These are phyloP conservation scores for Passiflora organensis DNA, from an alignment of 345 rosid genomes.

Conservation along the genomic window DNA sequence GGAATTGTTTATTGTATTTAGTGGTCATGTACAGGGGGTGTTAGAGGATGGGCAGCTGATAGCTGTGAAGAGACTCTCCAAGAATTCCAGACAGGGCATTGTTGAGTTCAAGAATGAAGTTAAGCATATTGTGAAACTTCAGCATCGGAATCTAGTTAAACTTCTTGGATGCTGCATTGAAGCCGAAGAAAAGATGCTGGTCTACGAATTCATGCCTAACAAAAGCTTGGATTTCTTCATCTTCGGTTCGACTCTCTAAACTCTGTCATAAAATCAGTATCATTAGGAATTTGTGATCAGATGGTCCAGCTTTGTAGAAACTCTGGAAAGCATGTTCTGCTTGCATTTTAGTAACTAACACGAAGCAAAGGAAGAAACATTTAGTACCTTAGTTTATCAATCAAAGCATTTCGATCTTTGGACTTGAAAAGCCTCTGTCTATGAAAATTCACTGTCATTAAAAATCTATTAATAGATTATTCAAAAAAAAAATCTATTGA, in stretches of 20 bases:
- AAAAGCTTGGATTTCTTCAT: conserved; percentile 27
- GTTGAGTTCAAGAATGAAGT: conserved; percentile 29
- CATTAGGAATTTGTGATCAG: background rate
- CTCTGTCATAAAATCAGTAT: too few species aligned
- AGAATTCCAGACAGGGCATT: conserved; percentile 23
- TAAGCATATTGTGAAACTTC: conserved; percentile 23
- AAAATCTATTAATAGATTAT: too few species aligned
- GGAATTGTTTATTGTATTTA: background rate
- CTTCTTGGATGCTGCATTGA: conserved; percentile 30
- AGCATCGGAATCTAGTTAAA: conserved; percentile 28
- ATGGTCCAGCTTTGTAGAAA: background rate
- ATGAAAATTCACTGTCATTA: too few species aligned
- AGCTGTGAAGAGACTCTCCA: conserved; percentile 29
- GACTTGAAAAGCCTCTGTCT: too few species aligned
- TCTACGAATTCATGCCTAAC: conserved; percentile 29
- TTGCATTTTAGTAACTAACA: background rate
- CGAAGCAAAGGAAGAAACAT: too few species aligned
- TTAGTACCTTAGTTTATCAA: too few species aligned
- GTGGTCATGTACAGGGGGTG: conserved; percentile 17
- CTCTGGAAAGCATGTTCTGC: too few species aligned
- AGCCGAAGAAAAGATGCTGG: conserved; percentile 21
- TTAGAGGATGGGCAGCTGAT: conserved; percentile 24
- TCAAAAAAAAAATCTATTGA: too few species aligned
- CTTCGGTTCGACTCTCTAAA: conserved; percentile 17
- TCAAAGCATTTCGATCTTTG: too few species aligned